Base-by-base conservation (phyloP, 2,329 filamentous ascomycete species). In the Elsinoe australis region DNA sequence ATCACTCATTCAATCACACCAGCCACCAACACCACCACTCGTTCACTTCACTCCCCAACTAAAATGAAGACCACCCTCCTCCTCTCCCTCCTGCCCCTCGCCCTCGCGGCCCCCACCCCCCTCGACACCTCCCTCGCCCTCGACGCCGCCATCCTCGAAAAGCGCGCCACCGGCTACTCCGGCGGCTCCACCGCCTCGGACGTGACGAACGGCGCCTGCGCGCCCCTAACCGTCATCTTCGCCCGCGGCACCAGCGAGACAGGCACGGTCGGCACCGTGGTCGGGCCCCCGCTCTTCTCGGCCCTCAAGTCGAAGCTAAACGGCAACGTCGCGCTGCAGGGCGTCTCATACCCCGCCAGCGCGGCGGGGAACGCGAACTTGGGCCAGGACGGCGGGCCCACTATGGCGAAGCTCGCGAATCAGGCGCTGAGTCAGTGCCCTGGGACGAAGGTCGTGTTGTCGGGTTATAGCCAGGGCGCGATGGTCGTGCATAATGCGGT, bases 161-260 rank as follows among this genome's bases (percentile, higher is more conserved):
- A 32, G 24, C 39, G 39, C 15, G 22, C 22, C 12, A 44, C 39
- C 10, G 26, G 14, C 39, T 44, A 44, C 39, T 15, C n/a, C 24
- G 35, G 47, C 29, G 32, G 39, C 32, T 24, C 3, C 9, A 55
- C 51, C 51, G 51, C 51, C 22, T 50, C 49, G 39, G 55, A 55
- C 33, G 32, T 55, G n/a, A 42, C 47, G 12, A 46, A 49, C 35
- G 52, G 51, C n/a, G 41, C 39, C n/a, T 73, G 71, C 60, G 68
- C 67, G 33, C 56, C 65, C 22, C 67, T 74, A 51, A 76, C 73
- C 3, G 60, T 78, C 45, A 69, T 79, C 53, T 78, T 74, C 52
- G 75, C 75, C n/a, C 70, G 75, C n/a, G 75, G 75, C 6, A 77
- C 75, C 8, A 70, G 67, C 5, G 73, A 78, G 56, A 24, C 52